A percentile compares a stretch with the other conserved stretches of the same genome.
Evolutionary conservation across 164 flowering plant species (phyloP).

Genomic region (Annona cherimola): DNA sequence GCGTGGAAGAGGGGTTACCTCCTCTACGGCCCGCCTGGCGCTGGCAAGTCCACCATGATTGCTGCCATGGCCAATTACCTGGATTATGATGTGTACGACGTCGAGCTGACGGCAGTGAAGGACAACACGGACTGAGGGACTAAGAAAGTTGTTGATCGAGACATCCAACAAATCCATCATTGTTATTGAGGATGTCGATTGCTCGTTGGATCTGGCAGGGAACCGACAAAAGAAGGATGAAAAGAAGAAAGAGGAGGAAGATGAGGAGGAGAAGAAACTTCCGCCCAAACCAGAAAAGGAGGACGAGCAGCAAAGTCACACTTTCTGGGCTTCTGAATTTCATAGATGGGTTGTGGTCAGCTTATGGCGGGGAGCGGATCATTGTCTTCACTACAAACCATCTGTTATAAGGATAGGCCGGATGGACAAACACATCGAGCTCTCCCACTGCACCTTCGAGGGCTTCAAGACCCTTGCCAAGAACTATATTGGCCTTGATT

Average conservation of each 20-base stretch:
- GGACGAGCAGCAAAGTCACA: constrained; percentile 44
- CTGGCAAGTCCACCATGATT: constrained; percentile 61
- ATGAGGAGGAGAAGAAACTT: constrained; percentile 16
- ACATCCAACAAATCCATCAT: constrained; percentile 47
- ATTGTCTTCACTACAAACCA: constrained; percentile 64
- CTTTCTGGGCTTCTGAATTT: constrained; percentile 70
- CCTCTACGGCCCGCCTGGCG: constrained; percentile 60
- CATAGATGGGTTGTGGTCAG: constrained; percentile 71
- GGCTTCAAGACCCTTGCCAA: constrained; percentile 49
- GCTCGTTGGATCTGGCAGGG: constrained; percentile 59
- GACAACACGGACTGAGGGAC: constrained; percentile 43
- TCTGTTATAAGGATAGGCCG: constrained; percentile 44
- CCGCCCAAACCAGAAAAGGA: constrained; percentile 18
- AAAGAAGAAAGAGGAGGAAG: constrained; percentile 14
- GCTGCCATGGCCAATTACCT: constrained; percentile 21
- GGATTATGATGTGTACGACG: constrained; percentile 56
- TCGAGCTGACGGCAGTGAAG: constrained; percentile 53
- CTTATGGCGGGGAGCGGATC: constrained; percentile 56
- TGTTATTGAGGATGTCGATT: constrained; percentile 66
- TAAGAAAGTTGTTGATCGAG: constrained; percentile 46
- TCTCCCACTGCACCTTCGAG: constrained; percentile 49
- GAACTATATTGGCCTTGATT: constrained; percentile 42
- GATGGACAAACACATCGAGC: constrained; percentile 66
- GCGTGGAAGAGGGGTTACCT: constrained; percentile 69
- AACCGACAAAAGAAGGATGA: constrained; percentile 37